Evolutionary conservation across 805 yeast species (phyloP).

Genomic region (Candida parachauliodes): DNA sequence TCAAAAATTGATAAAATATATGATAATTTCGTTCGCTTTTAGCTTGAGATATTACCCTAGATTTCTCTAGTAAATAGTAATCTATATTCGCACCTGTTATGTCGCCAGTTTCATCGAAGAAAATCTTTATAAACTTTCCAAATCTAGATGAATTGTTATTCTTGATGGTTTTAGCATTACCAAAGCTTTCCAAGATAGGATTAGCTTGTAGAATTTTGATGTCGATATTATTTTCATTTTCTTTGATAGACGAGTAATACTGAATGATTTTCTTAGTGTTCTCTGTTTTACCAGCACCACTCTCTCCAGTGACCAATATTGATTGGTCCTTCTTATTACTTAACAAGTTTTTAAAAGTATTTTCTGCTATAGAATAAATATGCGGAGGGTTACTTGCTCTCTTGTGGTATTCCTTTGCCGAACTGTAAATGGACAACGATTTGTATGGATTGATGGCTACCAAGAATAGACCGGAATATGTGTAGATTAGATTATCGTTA

Average conservation of each 20-base stretch:
- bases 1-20: conserved; percentile 80
- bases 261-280: conserved; percentile 93
- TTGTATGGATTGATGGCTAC: conserved; percentile 95
- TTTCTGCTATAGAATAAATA: conserved; percentile 80
- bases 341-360: conserved; percentile 74
- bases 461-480: conserved; percentile 90
- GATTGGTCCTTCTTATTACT: conserved; percentile 75
- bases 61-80: conserved; percentile 90
- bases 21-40: conserved; percentile 86
- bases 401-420: conserved; percentile 50
- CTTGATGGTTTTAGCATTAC: conserved; percentile 93
- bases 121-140: conserved; percentile 91
- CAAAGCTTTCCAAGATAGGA: conserved; percentile 93
- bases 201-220: conserved; percentile 86
- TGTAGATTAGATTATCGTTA: conserved; percentile 73
- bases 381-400: conserved; percentile 62
- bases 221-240: conserved; percentile 51
- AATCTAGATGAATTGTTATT: conserved; percentile 94
- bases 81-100: conserved; percentile 90
- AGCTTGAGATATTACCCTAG: conserved; percentile 81
- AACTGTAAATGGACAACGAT: conserved; percentile 65
- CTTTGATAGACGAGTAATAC: conserved; percentile 68
- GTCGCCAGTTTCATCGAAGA: conserved; percentile 58
- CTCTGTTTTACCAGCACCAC: conserved; percentile 99
- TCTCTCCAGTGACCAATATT: conserved; percentile 95